A percentile compares a stretch with the other conserved stretches of the same genome.
phyloP scores from a whole-genome alignment of 352 stramenopile species.

The Phytophthora constricta region DNA sequence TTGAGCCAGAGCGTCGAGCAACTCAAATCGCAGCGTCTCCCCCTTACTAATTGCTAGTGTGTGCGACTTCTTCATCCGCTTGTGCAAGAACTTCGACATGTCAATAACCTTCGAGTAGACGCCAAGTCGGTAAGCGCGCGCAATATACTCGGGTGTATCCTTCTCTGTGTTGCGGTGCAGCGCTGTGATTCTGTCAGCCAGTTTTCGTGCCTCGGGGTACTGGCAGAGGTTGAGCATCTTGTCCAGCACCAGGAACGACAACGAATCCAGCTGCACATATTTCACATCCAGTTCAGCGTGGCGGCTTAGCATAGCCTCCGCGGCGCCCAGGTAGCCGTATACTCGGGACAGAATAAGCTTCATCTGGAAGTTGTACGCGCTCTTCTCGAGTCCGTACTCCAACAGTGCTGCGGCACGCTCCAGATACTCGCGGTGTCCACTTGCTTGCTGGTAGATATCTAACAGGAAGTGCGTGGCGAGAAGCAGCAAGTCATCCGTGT shows the following conservation, averaged over 20 bases:
- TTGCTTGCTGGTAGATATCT: constrained; percentile 65
- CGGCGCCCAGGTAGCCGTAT: constrained; percentile 78
- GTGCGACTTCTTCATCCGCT: constrained; percentile 80
- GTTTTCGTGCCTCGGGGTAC: constrained; percentile 55
- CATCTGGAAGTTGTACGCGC: constrained; percentile 92
- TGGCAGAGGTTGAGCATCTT: constrained; percentile 75
- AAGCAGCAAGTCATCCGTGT: constrained; percentile 83
- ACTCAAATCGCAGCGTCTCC: constrained; percentile 62
- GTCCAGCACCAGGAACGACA: constrained; percentile 86
- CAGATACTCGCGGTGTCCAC: constrained; percentile 45
- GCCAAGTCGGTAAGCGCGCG: constrained; percentile 77
- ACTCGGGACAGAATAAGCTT: constrained; percentile 85
- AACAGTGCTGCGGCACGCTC: constrained; percentile 64
- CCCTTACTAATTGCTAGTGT: constrained; percentile 70
- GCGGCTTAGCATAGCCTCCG: constrained; percentile 63
- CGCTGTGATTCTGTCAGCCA: constrained; percentile 55
- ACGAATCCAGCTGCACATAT: constrained; percentile 86
- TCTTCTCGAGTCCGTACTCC: constrained; percentile 79
- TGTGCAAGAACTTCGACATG: constrained; percentile 80
- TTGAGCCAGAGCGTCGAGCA: constrained; percentile 55
- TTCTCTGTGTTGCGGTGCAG: constrained; percentile 63
- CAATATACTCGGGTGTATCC: constrained; percentile 86
- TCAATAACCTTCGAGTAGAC: constrained; percentile 87
- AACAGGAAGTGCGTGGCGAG: constrained; percentile 75
- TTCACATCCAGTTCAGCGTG: constrained; percentile 86